Conservation (phyloP, 2,329 filamentous ascomycete species). For the Fusarium nodosum region DNA sequence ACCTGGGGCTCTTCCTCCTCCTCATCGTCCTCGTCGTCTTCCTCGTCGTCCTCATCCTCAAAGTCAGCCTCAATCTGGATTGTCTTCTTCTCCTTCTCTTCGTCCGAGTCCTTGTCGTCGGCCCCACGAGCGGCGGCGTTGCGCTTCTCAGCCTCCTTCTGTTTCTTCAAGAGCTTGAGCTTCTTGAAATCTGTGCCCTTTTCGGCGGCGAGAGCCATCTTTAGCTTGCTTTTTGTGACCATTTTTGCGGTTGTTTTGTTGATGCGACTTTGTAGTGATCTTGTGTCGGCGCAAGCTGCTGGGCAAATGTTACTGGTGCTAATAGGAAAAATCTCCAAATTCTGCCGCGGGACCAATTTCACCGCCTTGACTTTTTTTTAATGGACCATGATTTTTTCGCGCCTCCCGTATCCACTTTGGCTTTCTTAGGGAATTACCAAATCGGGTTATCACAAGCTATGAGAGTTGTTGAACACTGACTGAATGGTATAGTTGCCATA, state of each 20-base stretch:
- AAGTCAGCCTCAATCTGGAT: slow-evolving; percentile 57
- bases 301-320: slow-evolving; percentile 38
- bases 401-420: background rate
- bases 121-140: slow-evolving; percentile 50
- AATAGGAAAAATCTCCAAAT: slow-evolving; percentile 52
- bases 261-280: slow-evolving; percentile 31
- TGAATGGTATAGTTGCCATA: background rate
- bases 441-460: slow-evolving; percentile 9
- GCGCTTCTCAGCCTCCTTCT: slow-evolving; percentile 60
- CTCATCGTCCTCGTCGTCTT: slow-evolving; percentile 53
- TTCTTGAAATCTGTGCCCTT: slow-evolving; percentile 68
- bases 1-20: slow-evolving; percentile 50
- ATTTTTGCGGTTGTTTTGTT: slow-evolving; percentile 48
- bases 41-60: slow-evolving; percentile 55
- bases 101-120: slow-evolving; percentile 50
- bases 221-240: slow-evolving; percentile 64
- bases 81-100: slow-evolving; percentile 51
- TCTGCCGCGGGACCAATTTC: slow-evolving; percentile 47
- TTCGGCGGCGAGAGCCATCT: slow-evolving; percentile 67
- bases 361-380: slow-evolving; percentile 51
- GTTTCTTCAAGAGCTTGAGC: slow-evolving; percentile 63
- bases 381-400: slow-evolving; percentile 35
- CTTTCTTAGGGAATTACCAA: background rate
- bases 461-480: background rate
- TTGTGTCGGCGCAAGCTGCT: slow-evolving; percentile 35